phyloP scores from a whole-genome alignment of 2,329 filamentous ascomycete genomes.

The Colletotrichum sp. region DNA sequence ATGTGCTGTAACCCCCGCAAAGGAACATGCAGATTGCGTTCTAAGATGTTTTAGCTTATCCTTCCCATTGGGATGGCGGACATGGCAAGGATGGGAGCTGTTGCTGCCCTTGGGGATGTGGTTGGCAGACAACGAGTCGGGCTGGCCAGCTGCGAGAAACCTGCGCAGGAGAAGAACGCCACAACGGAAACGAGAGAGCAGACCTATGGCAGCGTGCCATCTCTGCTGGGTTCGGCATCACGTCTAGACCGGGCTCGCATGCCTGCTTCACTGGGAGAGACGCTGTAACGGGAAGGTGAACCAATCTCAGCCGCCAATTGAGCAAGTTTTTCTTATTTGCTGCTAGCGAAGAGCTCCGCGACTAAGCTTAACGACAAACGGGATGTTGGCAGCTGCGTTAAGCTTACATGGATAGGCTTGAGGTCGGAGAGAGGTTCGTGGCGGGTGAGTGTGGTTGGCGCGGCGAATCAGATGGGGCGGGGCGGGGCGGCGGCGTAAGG shows the following conservation, averaged over 20 bases:
- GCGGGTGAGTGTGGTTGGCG: neutral
- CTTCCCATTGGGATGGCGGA: neutral
- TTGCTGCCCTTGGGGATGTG: neutral
- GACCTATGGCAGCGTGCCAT: neutral
- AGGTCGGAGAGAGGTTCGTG: neutral
- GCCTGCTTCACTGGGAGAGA: neutral
- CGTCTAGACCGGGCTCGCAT: neutral
- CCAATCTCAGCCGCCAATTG: slow-evolving; percentile 26
- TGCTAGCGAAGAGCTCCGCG: neutral
- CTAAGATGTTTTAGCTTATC: neutral
- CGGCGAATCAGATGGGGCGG: slow-evolving; percentile 13
- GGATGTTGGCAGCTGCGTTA: neutral
- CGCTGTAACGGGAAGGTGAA: neutral
- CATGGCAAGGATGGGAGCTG: neutral
- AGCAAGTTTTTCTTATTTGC: slow-evolving; percentile 25
- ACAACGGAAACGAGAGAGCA: neutral
- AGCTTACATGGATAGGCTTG: neutral
- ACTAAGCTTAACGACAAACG: neutral
- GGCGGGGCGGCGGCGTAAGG: slow-evolving; percentile 1
- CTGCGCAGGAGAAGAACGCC: neutral
- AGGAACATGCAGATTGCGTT: neutral
- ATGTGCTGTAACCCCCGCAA: neutral
- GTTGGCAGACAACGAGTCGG: neutral
- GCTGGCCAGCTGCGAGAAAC: neutral
- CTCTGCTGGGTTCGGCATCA: neutral